Base-by-base conservation (phyloP, 176 grass and related monocot species). In the Avena eriantha region DNA sequence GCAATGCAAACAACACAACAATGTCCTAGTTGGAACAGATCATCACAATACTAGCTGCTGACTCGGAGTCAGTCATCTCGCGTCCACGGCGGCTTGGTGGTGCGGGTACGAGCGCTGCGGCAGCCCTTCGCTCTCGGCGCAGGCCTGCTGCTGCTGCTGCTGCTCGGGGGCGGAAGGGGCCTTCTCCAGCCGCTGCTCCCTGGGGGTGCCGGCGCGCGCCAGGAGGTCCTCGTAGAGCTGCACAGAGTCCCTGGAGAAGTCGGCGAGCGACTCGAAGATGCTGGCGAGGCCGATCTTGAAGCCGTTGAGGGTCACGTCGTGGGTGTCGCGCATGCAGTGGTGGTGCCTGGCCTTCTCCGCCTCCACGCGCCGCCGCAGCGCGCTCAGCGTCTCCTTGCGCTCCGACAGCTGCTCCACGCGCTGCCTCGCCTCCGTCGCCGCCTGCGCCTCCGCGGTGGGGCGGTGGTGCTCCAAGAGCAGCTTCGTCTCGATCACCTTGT, bases 211-310 rank as follows among this genome's bases (percentile, higher is more conserved):
- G 21, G 69, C 86, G 12, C 79, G 73, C 0, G 63, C 66, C 5
- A 98, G 66, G 8, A 98, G 89, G 54, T 88, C 92, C 31, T 96
- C 84, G 0, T 94, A 98, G 2, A 98, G 91, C 57, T 78, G 90
- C 2, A 92, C 89, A 0, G 88, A 88, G 78, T 94, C 92, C 80
- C 82, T 91, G 1, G 92, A 92, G 81, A 98, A 98, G 18, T 98
- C 96, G 0, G 90, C 61, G 7, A 98, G 70, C 0, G 96, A 96
- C 71, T 98, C 96, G 5, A 99, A 99, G 33, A 93, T 93, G 34
- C 92, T 60, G 10, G 93, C 94, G 2, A 98, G 83, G 55, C 93
- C 94, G 10, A 98, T 98, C 86, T 98, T 98, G 80, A 98, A 94
- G 41, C 96, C 92, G 1, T 96, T 98, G n/a, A 98, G 92, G 17